Evolutionary conservation across 257 asterid genomes (phyloP), one percentile per base, ranked within the genome.

Genomic region (Paraleonurus japonicus): DNA sequence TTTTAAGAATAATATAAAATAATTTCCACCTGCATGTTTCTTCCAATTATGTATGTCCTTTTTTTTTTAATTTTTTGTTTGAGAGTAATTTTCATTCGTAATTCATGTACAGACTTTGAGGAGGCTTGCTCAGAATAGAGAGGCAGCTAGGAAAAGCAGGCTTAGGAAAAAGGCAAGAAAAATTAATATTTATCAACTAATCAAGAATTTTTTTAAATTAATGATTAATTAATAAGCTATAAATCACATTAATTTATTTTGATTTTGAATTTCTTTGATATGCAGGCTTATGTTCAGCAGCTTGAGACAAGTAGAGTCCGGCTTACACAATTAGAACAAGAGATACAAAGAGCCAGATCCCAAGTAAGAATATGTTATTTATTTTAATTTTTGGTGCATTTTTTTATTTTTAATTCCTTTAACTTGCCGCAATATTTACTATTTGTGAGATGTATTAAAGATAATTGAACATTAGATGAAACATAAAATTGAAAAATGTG

Each of bases 121-220:
- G 81, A 82, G 98, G 82, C 93, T 92, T 81, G 98, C 97, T 72
- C 98, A 90, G 86, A 90, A 92, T 87, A 85, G 98, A 68, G 98
- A 92, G 80, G 98, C 98, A 75, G 98, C 98, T 3, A 83, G 96
- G 83, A 92, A 92, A 78, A 90, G 97, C 84, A 87, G 98, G 75
- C 90, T 90, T 2, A 85, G 98, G 80, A 92, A 92, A 80, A 92
- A 92, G 96, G 98, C 59, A 74, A 59, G 73, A 24, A 26, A 67
- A 41, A 41, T 11, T 5, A 17, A 27, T 65, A 17, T 22, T 26
- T 24, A 26, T 59, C 24, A 10, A 26, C 41, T 37, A 26, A 54
- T 58, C 77, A 32, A 28, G n/a, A 35, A 54, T 33, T 1, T 23
- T 47, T 28, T 35, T 2, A 32, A 19, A 27, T 66, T 22, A 53